Evolutionary conservation across 129 eudicot species (phyloP).

Genomic region (Oenanthe sinensis): DNA sequence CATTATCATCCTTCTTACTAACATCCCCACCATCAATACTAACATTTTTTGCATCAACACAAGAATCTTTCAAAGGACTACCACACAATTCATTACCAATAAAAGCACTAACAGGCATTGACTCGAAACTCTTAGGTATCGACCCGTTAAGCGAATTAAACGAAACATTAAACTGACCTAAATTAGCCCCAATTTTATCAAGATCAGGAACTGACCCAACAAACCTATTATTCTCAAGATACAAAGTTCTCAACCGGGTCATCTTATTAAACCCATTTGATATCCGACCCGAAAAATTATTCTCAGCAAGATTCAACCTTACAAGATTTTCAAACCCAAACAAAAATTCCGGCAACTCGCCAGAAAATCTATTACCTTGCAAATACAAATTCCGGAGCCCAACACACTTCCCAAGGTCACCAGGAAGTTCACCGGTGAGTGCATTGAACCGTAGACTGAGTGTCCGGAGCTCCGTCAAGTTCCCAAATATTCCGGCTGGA

Average conservation of each 20-base stretch:
- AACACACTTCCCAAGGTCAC: slow-evolving; percentile 32
- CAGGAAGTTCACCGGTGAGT: slow-evolving; percentile 62
- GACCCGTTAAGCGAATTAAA: slow-evolving; percentile 33
- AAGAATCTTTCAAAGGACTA: slow-evolving; percentile 25
- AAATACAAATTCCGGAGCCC: slow-evolving; percentile 60
- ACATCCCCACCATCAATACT: slow-evolving; percentile 16
- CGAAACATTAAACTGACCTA: slow-evolving; percentile 37
- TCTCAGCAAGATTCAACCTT: slow-evolving; percentile 37
- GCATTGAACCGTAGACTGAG: slow-evolving; percentile 53
- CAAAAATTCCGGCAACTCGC: slow-evolving; percentile 34
- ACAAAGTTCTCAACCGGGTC: slow-evolving; percentile 36
- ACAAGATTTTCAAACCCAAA: slow-evolving; percentile 29
- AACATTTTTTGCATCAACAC: slow-evolving; percentile 12
- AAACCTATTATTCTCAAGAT: slow-evolving; percentile 30
- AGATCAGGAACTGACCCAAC: slow-evolving; percentile 27
- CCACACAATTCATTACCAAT: slow-evolving; percentile 33
- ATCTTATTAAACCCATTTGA: slow-evolving; percentile 25
- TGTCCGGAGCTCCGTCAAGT: slow-evolving; percentile 55
- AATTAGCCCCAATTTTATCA: slow-evolving; percentile 5
- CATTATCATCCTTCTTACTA: slow-evolving; percentile 16
- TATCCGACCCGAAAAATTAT: slow-evolving; percentile 38
- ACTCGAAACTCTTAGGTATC: slow-evolving; percentile 20
- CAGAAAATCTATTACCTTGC: slow-evolving; percentile 59
- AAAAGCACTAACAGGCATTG: slow-evolving; percentile 24
- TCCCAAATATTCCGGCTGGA: slow-evolving; percentile 43